These are phyloP conservation scores for Acanthamoeba castellanii DNA, from an alignment of 208 protist species.

Conservation along the genomic window DNA sequence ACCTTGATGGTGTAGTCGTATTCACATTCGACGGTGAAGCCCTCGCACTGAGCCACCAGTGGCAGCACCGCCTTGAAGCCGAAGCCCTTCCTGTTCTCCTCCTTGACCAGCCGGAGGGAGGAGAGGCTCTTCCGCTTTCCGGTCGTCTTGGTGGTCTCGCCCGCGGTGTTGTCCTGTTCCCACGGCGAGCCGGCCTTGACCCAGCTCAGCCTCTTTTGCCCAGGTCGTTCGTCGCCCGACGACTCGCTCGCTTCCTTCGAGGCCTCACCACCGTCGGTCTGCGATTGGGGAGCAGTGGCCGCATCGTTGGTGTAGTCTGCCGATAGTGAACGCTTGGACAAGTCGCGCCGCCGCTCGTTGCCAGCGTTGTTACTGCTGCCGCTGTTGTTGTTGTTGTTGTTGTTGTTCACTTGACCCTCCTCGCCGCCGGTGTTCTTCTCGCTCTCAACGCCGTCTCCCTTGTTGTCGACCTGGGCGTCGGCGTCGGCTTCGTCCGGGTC, in stretches of 20 bases:
- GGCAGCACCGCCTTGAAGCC: neutral
- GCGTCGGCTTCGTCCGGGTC: no score
- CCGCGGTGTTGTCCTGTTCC: neutral
- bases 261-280: neutral
- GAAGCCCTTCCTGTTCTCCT: neutral
- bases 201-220: neutral
- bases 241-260: neutral
- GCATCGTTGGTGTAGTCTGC: neutral
- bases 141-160: neutral
- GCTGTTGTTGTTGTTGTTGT: neutral
- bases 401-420: neutral
- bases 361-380: neutral
- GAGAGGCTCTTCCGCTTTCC: conserved; percentile 8
- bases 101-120: neutral
- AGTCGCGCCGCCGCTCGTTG: neutral
- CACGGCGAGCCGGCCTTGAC: neutral
- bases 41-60: neutral
- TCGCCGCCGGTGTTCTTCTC: neutral
- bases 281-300: neutral
- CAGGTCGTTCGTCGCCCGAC: neutral
- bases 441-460: neutral
- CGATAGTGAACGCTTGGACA: neutral
- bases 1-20: conserved; percentile 9
- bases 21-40: neutral
- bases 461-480: neutral